phyloP scores from a whole-genome alignment of 352 stramenopile species.

The Aphanomyces invadans region DNA sequence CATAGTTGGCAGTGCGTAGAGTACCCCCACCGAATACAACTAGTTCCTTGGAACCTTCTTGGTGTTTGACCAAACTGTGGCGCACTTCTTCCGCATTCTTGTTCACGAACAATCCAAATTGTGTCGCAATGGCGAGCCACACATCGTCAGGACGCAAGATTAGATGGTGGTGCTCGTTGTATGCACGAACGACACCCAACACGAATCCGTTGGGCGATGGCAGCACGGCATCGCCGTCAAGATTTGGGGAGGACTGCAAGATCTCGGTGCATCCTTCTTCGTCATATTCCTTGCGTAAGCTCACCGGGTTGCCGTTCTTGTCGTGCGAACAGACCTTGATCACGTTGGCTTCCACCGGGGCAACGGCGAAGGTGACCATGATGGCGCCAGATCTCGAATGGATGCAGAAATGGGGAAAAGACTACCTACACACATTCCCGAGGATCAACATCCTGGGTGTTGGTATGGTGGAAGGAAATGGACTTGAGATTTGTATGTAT shows the following conservation, averaged over 20 bases:
- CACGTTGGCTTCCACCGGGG: neutral
- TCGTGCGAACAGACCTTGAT: neutral
- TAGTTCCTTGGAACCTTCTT: neutral
- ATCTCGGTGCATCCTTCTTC: slow-evolving; percentile 7
- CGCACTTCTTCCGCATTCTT: neutral
- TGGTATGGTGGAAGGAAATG: no score
- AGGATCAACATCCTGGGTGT: no score
- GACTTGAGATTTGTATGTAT: neutral
- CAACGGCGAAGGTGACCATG: slow-evolving; percentile 3
- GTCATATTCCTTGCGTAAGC: neutral
- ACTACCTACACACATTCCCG: no score
- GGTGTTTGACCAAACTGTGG: neutral
- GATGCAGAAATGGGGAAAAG: no score
- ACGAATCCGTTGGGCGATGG: slow-evolving; percentile 5
- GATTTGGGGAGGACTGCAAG: slow-evolving; percentile 3
- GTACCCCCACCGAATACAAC: neutral
- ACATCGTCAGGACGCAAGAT: slow-evolving; percentile 17
- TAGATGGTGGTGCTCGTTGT: slow-evolving; percentile 19
- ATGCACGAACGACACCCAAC: neutral
- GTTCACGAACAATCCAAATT: slow-evolving; percentile 14
- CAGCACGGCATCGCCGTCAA: neutral
- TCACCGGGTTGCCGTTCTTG: neutral
- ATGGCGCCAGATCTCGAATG: neutral
- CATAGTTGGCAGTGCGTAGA: slow-evolving; percentile 1
- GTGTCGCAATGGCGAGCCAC: slow-evolving; percentile 18